Conservation (phyloP, 805 yeast species). For the Metschnikowia koreensis region DNA sequence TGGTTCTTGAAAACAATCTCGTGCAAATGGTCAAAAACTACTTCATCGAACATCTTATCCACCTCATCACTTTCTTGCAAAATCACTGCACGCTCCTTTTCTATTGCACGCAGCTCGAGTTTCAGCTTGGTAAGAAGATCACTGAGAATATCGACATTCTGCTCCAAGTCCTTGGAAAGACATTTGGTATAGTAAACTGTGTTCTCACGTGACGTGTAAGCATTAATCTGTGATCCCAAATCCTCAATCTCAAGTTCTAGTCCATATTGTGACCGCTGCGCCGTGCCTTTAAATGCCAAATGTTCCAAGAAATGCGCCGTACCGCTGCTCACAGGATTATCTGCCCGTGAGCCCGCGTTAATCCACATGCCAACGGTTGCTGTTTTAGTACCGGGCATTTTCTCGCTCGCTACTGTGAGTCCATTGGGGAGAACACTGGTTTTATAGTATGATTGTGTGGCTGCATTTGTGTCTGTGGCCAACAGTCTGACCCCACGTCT, state of each 20-base stretch:
- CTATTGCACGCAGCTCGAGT: slow-evolving; percentile 80
- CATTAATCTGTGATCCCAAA: slow-evolving; percentile 94
- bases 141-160: slow-evolving; percentile 80
- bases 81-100: slow-evolving; percentile 94
- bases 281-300: slow-evolving; percentile 93
- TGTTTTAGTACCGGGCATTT: slow-evolving; percentile 81
- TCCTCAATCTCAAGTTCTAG: slow-evolving; percentile 93
- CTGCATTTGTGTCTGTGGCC: slow-evolving; percentile 8
- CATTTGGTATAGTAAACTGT: slow-evolving; percentile 96
- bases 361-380: slow-evolving; percentile 99
- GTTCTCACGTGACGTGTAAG: slow-evolving; percentile 97
- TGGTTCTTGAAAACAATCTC: slow-evolving; percentile 87
- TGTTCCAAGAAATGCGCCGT: slow-evolving; percentile 98
- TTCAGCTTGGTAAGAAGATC: slow-evolving; percentile 87
- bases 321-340: slow-evolving; percentile 79
- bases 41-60: slow-evolving; percentile 97
- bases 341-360: slow-evolving; percentile 98
- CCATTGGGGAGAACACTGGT: slow-evolving; percentile 87
- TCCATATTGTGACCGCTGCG: slow-evolving; percentile 70
- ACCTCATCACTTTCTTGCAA: slow-evolving; percentile 97
- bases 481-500: slow-evolving; percentile 4
- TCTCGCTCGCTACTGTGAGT: slow-evolving; percentile 88
- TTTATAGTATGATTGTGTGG: slow-evolving; percentile 28
- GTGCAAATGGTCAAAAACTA: slow-evolving; percentile 94
- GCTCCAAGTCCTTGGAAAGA: slow-evolving; percentile 73